Conservation (phyloP, 73 alveolate species). For the Halteria grandinella region DNA sequence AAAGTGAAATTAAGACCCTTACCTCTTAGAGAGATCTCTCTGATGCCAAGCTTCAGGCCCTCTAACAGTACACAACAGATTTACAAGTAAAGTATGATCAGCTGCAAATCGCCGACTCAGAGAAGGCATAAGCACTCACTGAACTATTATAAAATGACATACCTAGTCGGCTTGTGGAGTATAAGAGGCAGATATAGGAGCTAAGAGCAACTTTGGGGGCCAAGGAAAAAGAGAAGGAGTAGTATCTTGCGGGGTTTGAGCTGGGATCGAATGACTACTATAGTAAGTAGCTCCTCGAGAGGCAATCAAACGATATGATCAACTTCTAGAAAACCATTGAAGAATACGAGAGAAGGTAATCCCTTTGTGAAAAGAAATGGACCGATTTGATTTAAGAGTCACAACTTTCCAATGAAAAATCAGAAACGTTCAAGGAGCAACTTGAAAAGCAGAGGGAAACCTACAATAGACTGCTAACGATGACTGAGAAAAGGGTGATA, state of each 20-base stretch:
- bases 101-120: not conserved
- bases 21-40: not conserved
- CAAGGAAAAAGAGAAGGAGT: constrained; percentile 38
- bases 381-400: constrained; percentile 29
- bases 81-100: constrained; percentile 31
- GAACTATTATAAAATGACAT: constrained; percentile 41
- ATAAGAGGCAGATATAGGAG: constrained; percentile 15
- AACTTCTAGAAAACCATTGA: constrained; percentile 24
- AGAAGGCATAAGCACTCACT: constrained; percentile 22
- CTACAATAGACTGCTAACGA: constrained; percentile 20
- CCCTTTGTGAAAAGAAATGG: constrained; percentile 49
- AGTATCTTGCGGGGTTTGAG: constrained; percentile 7
- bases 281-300: constrained; percentile 22
- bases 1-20: not conserved
- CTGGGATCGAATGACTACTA: constrained; percentile 36
- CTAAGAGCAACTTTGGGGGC: constrained; percentile 5
- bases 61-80: constrained; percentile 36
- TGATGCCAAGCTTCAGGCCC: constrained; percentile 35
- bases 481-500: constrained; percentile 49
- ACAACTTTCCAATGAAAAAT: not conserved
- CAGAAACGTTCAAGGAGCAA: constrained; percentile 4
- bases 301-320: constrained; percentile 9
- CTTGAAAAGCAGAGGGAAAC: constrained; percentile 51
- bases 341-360: constrained; percentile 52
- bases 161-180: constrained; percentile 25